Evolutionary conservation across 1,284 basidiomycete genomes (phyloP).

Genomic region (Megacollybia platyphylla): DNA sequence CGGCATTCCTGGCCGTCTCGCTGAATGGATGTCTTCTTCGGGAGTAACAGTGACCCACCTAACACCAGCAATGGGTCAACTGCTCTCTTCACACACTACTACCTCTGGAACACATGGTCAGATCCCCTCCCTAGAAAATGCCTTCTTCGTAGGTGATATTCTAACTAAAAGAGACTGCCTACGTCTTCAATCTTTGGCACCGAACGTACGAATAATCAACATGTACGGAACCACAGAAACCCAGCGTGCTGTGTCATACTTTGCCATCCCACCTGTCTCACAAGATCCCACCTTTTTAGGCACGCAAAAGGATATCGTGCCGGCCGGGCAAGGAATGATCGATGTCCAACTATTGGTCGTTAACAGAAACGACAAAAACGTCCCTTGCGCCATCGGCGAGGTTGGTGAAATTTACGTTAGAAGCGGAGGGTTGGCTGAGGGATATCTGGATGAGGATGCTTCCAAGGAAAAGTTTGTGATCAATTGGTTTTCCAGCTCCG

Average conservation of each 20-base stretch:
- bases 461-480: constrained; percentile 84
- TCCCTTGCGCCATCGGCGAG: constrained; percentile 92
- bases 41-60: constrained; percentile 90
- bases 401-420: constrained; percentile 99
- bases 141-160: constrained; percentile 99
- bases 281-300: constrained; percentile 80
- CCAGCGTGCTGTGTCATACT: constrained; percentile 97
- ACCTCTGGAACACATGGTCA: constrained; percentile 25
- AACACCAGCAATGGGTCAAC: constrained; percentile 98
- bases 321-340: constrained; percentile 95
- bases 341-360: constrained; percentile 97
- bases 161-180: constrained; percentile 98
- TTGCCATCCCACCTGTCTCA: constrained; percentile 68
- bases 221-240: constrained; percentile 99
- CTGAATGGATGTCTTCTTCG: constrained; percentile 96
- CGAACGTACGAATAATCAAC: constrained; percentile 93
- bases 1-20: constrained; percentile 90
- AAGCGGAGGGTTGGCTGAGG: constrained; percentile 91
- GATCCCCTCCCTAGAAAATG: constrained; percentile 80
- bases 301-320: constrained; percentile 97
- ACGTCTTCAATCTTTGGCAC: constrained; percentile 86
- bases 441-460: constrained; percentile 81
- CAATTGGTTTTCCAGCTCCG: constrained; percentile 76
- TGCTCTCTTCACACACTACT: constrained; percentile 92
- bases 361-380: constrained; percentile 81